phyloP scores from a whole-genome alignment of 1,284 basidiomycete species.

The Fomitopsis palustris region DNA sequence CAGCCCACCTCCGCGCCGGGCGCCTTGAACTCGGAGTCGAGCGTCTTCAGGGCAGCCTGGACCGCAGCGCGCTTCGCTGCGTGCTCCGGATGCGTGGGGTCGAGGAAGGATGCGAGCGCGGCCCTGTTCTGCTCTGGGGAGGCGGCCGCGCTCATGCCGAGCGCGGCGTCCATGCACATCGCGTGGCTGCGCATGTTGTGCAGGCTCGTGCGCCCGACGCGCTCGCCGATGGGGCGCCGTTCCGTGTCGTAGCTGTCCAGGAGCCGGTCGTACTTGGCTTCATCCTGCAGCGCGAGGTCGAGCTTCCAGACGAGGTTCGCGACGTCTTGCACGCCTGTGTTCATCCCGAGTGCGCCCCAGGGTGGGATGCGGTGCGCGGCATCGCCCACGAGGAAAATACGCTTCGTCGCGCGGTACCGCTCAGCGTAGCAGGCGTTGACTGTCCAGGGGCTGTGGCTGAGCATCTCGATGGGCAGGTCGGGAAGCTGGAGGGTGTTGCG shows the following conservation, averaged over 20 bases:
- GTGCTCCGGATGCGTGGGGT: background rate
- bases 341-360: conserved; percentile 1
- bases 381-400: background rate
- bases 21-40: conserved; percentile 1
- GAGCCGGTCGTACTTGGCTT: background rate
- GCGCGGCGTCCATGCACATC: background rate
- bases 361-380: conserved; percentile 1
- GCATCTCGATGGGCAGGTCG: conserved; percentile 1
- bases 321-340: conserved; percentile 1
- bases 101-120: background rate
- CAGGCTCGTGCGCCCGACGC: background rate
- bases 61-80: background rate
- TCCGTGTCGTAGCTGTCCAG: background rate
- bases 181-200: background rate
- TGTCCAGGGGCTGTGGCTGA: background rate
- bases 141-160: background rate
- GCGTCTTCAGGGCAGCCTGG: background rate
- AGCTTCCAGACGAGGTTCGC: conserved; percentile 2
- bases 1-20: background rate
- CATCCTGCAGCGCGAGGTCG: conserved; percentile 1
- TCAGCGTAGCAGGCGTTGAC: background rate
- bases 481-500: background rate
- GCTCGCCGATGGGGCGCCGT: background rate
- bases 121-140: background rate
- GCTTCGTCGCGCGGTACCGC: background rate